Percentiles rank a stretch among this genome's conserved stretches.
Evolutionary conservation across 2,329 filamentous ascomycete genomes (phyloP).

Genomic region (Tolypocladium endophyticum): DNA sequence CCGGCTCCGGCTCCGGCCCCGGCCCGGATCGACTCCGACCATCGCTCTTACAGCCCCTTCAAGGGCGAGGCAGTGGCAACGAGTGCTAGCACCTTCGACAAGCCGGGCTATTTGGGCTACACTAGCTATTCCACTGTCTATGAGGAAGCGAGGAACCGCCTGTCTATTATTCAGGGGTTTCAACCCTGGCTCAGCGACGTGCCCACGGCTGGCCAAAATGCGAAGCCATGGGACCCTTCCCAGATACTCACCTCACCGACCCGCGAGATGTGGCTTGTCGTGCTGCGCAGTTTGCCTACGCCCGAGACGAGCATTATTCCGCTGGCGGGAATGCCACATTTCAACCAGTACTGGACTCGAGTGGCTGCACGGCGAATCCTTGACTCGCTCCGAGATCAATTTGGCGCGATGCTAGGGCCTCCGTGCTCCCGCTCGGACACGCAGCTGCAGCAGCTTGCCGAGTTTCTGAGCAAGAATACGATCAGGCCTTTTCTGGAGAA

Average conservation of each 20-base stretch:
- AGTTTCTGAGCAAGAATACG: slow-evolving; percentile 26
- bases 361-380: slow-evolving; percentile 17
- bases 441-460: slow-evolving; percentile 24
- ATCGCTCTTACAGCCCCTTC: neutral
- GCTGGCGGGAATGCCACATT: slow-evolving; percentile 8
- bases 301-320: slow-evolving; percentile 9
- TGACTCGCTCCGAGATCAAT: slow-evolving; percentile 19
- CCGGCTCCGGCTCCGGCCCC: neutral
- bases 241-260: neutral
- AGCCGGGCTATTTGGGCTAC: slow-evolving; percentile 31
- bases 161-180: slow-evolving; percentile 18
- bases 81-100: neutral
- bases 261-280: slow-evolving; percentile 18
- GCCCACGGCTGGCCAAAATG: neutral
- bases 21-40: slow-evolving; percentile 2
- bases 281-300: slow-evolving; percentile 25
- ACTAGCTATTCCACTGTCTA: slow-evolving; percentile 31
- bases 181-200: slow-evolving; percentile 2
- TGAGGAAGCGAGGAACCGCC: slow-evolving; percentile 28
- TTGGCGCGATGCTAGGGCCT: slow-evolving; percentile 15
- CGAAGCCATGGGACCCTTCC: neutral
- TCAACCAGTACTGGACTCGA: slow-evolving; percentile 20
- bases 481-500: slow-evolving; percentile 22
- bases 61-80: neutral
- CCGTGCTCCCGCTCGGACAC: slow-evolving; percentile 9